These are phyloP conservation scores for Hibiscus trionum DNA, from an alignment of 345 rosid genomes.

Conservation along the genomic window DNA sequence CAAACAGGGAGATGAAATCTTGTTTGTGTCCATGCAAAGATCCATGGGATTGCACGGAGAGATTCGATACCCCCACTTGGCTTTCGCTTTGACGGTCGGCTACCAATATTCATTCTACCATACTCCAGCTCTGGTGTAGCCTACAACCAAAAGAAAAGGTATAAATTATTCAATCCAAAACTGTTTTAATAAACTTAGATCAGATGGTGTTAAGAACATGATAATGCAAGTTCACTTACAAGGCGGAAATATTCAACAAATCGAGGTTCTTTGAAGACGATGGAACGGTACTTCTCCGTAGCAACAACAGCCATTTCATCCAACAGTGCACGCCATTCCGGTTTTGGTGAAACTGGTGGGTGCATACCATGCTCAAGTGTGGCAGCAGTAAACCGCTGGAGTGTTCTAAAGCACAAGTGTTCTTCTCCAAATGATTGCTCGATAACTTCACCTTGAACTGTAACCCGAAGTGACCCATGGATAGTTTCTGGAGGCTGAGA, in stretches of 20 bases:
- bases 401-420: constrained; percentile 88
- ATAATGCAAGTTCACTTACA: constrained; percentile 34
- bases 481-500: neutral
- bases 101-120: constrained; percentile 98
- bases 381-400: constrained; percentile 95
- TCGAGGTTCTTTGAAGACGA: constrained; percentile 85
- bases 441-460: constrained; percentile 96
- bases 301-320: constrained; percentile 93
- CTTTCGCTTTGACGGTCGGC: constrained; percentile 92
- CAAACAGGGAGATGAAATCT: constrained; percentile 98
- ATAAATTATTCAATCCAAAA: neutral
- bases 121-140: constrained; percentile 98
- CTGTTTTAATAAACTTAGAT: neutral
- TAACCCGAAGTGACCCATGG: constrained; percentile 88
- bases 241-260: constrained; percentile 96
- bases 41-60: constrained; percentile 99
- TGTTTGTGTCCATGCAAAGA: constrained; percentile 99
- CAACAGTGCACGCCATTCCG: constrained; percentile 87
- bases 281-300: constrained; percentile 78
- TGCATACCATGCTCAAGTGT: constrained; percentile 98
- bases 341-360: constrained; percentile 86
- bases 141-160: constrained; percentile 31
- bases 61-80: constrained; percentile 95
- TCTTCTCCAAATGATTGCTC: constrained; percentile 96
- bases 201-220: neutral